Evolutionary conservation across 1,284 basidiomycete species (phyloP), one percentile per base, ranked within the genome.

Genomic region (Polyporus tsugae): DNA sequence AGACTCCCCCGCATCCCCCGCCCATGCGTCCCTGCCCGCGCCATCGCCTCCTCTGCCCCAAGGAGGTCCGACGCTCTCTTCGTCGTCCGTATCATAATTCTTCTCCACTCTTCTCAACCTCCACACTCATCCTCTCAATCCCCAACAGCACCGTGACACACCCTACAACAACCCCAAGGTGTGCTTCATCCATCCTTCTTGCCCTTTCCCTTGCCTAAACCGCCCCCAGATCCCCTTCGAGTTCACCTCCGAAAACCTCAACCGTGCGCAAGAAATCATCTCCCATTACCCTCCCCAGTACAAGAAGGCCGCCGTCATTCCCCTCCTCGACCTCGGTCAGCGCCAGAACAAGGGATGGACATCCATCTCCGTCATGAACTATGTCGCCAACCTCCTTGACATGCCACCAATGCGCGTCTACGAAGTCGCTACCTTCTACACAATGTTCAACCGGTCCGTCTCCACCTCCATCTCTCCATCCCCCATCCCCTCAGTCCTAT

Each of bases 391-490:
- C 72, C 83, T 97, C 46, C 87, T 99, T 64, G 95, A 95, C 78
- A 95, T 99, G 91, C 95, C 95, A 9, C 95, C 95, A 65, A 99
- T 99, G 98, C 92, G 97, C 22, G 98, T 99, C 6, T 99, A 99
- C 81, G 98, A 99, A 83, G 98, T 99, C 63, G 97, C 98, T 15
- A 98, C 96, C 13, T 99, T 99, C 85, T 99, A 99, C 83, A 99
- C 97, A 74, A 99, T 99, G 97, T 99, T 96, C 86, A 98, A 97
- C 85, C 89, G 95, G 93, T 93, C 69, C 76, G 86, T 77, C 49
- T 39, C 33, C 17, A 35, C 55, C 55, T 62, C 55, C 33, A 33
- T 29, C 36, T 6, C 64, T 15, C 33, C 46, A 29, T 7, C 35
- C 9, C 19, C 2, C 17, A n/a, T 55, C 52, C 42, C 9, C 57